Conservation (phyloP, 140 eudicot genomes). For the Artemisia princeps region DNA sequence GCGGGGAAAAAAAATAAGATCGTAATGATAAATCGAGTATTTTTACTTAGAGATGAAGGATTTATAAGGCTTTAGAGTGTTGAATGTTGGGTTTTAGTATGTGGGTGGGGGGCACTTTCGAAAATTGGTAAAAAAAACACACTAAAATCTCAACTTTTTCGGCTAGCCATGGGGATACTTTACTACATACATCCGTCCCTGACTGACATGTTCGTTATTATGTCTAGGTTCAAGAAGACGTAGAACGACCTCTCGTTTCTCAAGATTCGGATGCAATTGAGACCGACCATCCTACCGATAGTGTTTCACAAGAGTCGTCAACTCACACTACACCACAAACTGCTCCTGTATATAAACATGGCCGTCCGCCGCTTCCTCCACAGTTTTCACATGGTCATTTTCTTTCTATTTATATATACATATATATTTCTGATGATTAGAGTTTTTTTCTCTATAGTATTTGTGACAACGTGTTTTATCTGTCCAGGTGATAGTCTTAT, state of each 20-base stretch:
- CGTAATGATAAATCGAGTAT: too few relatives aligned
- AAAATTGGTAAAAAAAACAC: too few relatives aligned
- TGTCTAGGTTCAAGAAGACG: slow-evolving; percentile 71
- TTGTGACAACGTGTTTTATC: slow-evolving; percentile 13
- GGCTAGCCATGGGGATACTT: too few relatives aligned
- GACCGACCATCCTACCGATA: slow-evolving; percentile 30
- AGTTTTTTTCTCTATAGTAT: slow-evolving; percentile 4
- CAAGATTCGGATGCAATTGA: slow-evolving; percentile 46
- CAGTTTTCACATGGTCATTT: slow-evolving; percentile 44
- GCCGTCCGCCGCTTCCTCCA: slow-evolving; percentile 41
- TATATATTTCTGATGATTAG: background rate
- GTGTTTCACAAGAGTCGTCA: slow-evolving; percentile 34
- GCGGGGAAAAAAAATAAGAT: too few relatives aligned
- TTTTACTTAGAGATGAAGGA: too few relatives aligned
- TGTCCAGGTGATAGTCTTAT: slow-evolving; percentile 64
- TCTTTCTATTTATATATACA: too few relatives aligned
- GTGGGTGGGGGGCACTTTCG: too few relatives aligned
- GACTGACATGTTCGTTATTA: slow-evolving; percentile 12
- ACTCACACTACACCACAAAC: slow-evolving; percentile 22
- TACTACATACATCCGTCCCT: too few relatives aligned
- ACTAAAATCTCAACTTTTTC: background rate
- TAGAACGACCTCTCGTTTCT: slow-evolving; percentile 73
- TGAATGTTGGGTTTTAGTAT: too few relatives aligned
- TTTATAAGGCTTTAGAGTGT: too few relatives aligned
- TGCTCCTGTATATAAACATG: slow-evolving; percentile 39